Evolutionary conservation across 169 alveolate genomes (phyloP).

Genomic region (Plasmodium adleri): DNA sequence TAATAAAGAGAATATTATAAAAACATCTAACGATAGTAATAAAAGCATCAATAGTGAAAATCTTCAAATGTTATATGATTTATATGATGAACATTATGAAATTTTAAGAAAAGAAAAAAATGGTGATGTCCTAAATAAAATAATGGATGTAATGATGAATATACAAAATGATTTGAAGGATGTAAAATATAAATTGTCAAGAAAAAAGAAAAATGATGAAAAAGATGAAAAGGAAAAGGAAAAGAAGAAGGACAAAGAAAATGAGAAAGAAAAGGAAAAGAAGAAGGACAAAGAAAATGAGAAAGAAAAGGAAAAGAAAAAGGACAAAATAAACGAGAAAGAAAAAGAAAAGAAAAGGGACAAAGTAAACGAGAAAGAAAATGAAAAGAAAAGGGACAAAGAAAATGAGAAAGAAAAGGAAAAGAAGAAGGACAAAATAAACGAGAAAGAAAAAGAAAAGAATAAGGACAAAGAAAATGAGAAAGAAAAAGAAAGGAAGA

Average conservation of each 20-base stretch:
- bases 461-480: neutral
- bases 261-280: neutral
- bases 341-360: neutral
- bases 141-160: slow-evolving; percentile 71
- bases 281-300: neutral
- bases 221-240: neutral
- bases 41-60: slow-evolving; percentile 4
- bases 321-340: neutral
- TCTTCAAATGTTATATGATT: neutral
- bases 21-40: neutral
- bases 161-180: slow-evolving; percentile 70
- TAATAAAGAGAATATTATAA: neutral
- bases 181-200: slow-evolving; percentile 34
- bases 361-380: neutral
- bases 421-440: neutral
- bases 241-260: neutral
- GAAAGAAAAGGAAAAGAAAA: neutral
- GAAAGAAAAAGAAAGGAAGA: neutral
- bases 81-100: slow-evolving; percentile 27
- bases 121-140: slow-evolving; percentile 30
- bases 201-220: slow-evolving; percentile 9
- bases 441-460: neutral
- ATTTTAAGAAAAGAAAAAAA: slow-evolving; percentile 24
- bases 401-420: neutral
- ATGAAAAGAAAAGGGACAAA: neutral